Base-by-base conservation (phyloP, 768 basidiomycete species). In the Pleurotus platypus region DNA sequence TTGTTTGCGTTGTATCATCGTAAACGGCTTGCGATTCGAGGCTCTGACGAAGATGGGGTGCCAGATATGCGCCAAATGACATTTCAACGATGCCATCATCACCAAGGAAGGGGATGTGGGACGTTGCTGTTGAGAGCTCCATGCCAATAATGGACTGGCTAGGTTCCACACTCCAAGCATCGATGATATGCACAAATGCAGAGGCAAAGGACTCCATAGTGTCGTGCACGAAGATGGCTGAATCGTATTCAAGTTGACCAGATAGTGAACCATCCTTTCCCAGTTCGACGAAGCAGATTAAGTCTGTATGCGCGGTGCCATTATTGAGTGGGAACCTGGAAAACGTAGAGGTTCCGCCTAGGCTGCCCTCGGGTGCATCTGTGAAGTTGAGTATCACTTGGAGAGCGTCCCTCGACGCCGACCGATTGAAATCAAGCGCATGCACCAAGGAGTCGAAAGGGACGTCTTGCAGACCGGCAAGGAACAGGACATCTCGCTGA, bases 1-100 rank as follows among this genome's bases (percentile, higher is more conserved):
- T 48, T n/a, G 56, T 57, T 27, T 46, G 45, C 16, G 56, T 49
- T 3, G 43, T 57, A 46, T 57, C 56, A 15, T 57, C 56, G 13
- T 57, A 57, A 6, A 57, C 56, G 4, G 56, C 56, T 49, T 57
- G 13, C 4, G 46, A 49, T n/a, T 57, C 46, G 20, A 46, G 48
- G 38, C 39, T 30, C 6, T 18, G 40, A 11, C 5, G 1, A 43
- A 18, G 15, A 15, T 15, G 4, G 13, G 40, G 18, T 43, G 18
- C 40, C 15, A 43, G 13, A 18, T 15, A 43, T 43, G 40, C 5
- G 18, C 40, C 40, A 5, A 43, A 18, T 11, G 40, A 43, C 40
- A 43, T 3, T 2, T 43, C 18, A 18, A 1, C 18, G 15, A 43
- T 2, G 18, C 18, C 11, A 5, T 15, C 5, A 4, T 43, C 40